Evolutionary conservation across 192 early-diverging fungal species (phyloP), one percentile per base, ranked within the genome.

Genomic region (Backusella circina): DNA sequence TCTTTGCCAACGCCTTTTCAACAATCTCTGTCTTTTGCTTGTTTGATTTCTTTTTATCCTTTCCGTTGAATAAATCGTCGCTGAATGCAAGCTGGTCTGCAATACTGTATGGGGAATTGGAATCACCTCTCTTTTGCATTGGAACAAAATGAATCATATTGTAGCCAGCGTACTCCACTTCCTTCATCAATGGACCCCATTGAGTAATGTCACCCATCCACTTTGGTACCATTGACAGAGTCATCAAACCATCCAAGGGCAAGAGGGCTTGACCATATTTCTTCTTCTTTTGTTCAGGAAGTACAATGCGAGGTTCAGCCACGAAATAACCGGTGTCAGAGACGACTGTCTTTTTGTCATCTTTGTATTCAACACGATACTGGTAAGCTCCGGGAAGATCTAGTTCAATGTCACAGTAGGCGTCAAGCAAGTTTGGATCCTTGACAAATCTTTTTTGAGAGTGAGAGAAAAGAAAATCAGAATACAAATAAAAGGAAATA

Each of bases 131-230:
- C 77, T 90, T 85, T 81, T 97, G 95, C 75, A 98, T 81, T 1
- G 98, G 98, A 1, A 97, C 95, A 85, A 98, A 99, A 76, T 99
- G 98, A 18, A 98, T 87, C 96, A 98, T 97, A 79, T 99, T 99
- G 87, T 99, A 99, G 9, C 96, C 95, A 26, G 88, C 83, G 21
- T 93, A 83, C 35, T 89, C 76, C 75, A 94, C 92, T 21, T 80
- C 77, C 16, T 91, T 80, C 66, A 99, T 86, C 73, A 93, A 88
- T 16, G 84, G 70, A 15, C 86, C 81, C 98, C 98, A 99, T 67
- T 84, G 65, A 10, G 84, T 82, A 68, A 99, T 70, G 33, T 85
- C 87, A 9, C 97, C 97, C 85, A 99, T 88, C 95, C 97, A 98
- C 76, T 99, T 99, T 32, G 97, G 96, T 6, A 96, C 90, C n/a